phyloP scores from a whole-genome alignment of 495 filamentous ascomycete genomes.

The Rostrohypoxylon terebratum region DNA sequence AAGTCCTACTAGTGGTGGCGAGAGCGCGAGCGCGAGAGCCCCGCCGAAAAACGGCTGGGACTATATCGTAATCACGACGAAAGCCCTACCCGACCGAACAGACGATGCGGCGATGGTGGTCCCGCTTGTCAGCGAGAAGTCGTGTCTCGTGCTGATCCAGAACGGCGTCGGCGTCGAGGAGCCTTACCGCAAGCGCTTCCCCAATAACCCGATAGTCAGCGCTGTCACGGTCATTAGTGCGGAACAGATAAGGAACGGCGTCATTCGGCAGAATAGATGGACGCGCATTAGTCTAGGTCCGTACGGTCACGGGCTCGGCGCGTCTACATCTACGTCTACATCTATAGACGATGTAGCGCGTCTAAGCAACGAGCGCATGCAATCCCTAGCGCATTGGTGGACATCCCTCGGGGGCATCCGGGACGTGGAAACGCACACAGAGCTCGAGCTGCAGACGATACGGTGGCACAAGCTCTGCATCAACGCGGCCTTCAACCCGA shows the following conservation, averaged over 20 bases:
- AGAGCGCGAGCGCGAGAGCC: constrained; percentile 14
- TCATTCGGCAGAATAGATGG: constrained; percentile 70
- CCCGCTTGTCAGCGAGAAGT: constrained; percentile 61
- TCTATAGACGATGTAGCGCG: constrained; percentile 48
- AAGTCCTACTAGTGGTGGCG: constrained; percentile 8
- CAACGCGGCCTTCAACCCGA: constrained; percentile 73
- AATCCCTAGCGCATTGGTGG: constrained; percentile 54
- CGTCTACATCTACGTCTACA: constrained; percentile 39
- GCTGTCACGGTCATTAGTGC: constrained; percentile 70
- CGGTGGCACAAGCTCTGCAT: constrained; percentile 75
- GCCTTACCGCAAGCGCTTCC: constrained; percentile 68
- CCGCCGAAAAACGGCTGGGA: constrained; percentile 59
- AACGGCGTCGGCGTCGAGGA: constrained; percentile 78
- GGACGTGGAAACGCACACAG: constrained; percentile 63
- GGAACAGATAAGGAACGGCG: constrained; percentile 62
- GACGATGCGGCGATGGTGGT: constrained; percentile 62
- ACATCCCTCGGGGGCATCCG: constrained; percentile 59
- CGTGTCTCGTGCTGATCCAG: constrained; percentile 72
- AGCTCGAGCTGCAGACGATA: constrained; percentile 66
- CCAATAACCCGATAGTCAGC: constrained; percentile 65
- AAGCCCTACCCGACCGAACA: constrained; percentile 65
- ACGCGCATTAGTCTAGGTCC: constrained; percentile 69
- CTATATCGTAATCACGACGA: constrained; percentile 70
- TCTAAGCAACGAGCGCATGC: constrained; percentile 41
- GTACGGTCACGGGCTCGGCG: constrained; percentile 55